Conservation (phyloP, 148 eudicot species). For the Beta vulgaris region DNA sequence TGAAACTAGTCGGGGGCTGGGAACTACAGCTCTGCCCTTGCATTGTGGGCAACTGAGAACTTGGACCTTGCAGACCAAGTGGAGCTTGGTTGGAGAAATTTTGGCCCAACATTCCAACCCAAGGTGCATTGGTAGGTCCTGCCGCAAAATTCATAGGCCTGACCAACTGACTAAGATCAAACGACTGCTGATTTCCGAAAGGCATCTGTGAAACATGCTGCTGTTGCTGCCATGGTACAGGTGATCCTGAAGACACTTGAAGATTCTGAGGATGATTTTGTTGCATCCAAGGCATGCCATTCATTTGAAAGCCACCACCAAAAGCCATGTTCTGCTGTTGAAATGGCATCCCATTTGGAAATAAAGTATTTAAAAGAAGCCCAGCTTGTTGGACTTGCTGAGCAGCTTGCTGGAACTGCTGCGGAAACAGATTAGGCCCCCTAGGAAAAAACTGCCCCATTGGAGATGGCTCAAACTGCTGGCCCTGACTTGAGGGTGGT, state of each 20-base stretch:
- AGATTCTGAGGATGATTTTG: conserved; percentile 40
- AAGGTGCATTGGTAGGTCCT: conserved; percentile 39
- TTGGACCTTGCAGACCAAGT: conserved; percentile 35
- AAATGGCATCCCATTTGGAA: conserved; percentile 48
- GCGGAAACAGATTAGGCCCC: conserved; percentile 36
- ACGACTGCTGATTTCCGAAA: conserved; percentile 44
- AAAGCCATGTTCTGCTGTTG: conserved; percentile 46
- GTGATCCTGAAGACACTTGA: conserved; percentile 39
- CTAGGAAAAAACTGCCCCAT: conserved; percentile 28
- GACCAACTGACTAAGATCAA: conserved; percentile 37
- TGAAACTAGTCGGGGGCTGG: conserved; percentile 21
- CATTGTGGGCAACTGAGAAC: conserved; percentile 31
- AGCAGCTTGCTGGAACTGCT: no score
- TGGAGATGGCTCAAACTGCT: conserved; percentile 13
- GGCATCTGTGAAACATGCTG: conserved; percentile 36
- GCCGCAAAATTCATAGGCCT: conserved; percentile 41
- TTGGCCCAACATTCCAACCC: conserved; percentile 39
- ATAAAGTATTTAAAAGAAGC: conserved; percentile 31
- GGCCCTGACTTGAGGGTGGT: conserved; percentile 11
- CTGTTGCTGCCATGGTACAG: conserved; percentile 27
- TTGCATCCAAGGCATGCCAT: conserved; percentile 53
- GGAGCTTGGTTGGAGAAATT: conserved; percentile 41
- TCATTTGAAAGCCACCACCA: conserved; percentile 37
- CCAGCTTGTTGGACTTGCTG: conserved; percentile 35
- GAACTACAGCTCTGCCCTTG: conserved; percentile 23